Evolutionary conservation across 345 rosid species (phyloP), one percentile per base, ranked within the genome.

Genomic region (Aquilaria yunnanensis): DNA sequence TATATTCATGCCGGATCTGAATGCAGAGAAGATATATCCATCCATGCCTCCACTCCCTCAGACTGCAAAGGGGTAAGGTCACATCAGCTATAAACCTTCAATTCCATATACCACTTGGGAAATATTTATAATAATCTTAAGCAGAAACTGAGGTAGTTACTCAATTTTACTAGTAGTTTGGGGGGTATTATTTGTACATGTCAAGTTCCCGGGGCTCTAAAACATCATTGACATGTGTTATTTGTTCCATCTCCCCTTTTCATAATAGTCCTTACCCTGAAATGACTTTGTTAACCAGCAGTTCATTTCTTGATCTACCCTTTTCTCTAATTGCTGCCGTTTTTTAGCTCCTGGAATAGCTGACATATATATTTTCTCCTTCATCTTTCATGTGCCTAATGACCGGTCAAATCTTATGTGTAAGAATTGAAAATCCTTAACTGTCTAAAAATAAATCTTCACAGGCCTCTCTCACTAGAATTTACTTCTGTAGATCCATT

Each of bases 51-150:
- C 62, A 23, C 67, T 54, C 50, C 62, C 81, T 57, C 56, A 66
- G 47, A 57, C 54, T 59, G 60, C 66, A 7, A 29, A 65, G 32
- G 63, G 77, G 81, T 84, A 82, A 73, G 68, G 57, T 41, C 1
- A n/a, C 55, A 61, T 50, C 30, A 47, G 32, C 2, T 32, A 5
- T 47, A 47, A 30, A 51, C 47, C 48, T 47, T 52, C 11, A 61
- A 0, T 23, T 34, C 13, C 61, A 55, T 55, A 0, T 11, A 10
- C 10, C 31, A 16, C n/a, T 52, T 54, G 32, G 61, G 52, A 29
- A 43, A 43, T 32, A 14, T 55, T 47, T 12, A 43, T 47, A 43
- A 7, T 11, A 23, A 23, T 23, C 23, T 30, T 14, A 41, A 29
- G 43, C 32, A 61, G 11, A 23, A 48, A 11, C 6, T 16, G 48